Evolutionary conservation across 225 moss, liverwort and hornwort species (phyloP), one percentile per base, ranked within the genome.

Genomic region (Sphagnum contortum): DNA sequence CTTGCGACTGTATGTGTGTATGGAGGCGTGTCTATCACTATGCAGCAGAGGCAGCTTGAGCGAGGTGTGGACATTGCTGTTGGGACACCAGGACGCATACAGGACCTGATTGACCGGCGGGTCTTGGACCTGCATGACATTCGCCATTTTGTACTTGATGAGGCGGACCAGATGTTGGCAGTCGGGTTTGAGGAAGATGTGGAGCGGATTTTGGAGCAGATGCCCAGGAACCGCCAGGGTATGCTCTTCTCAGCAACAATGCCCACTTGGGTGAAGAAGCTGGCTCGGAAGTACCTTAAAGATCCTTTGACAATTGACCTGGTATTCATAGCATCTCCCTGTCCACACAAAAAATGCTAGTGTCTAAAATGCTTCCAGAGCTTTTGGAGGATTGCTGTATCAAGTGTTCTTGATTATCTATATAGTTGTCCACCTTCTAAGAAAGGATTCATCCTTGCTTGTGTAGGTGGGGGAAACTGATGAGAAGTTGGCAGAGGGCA

Each of bases 161-260:
- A 87, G 74, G 86, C 86, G 4, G 86, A 87, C 56, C 73, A 80
- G 63, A 83, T 87, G 86, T 73, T 87, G 60, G 75, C 75, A 47
- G 83, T 83, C 10, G 86, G 86, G 57, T 87, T 87, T 60, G 86
- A 77, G 65, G 83, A 83, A 70, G 83, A 87, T 5, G 83, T 87
- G 6, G 83, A 83, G 73, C 77, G 75, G 14, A 83, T 87, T 53
- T 57, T 87, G 50, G 77, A 75, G 71, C 70, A 75, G 70, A 69
- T 83, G 63, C 83, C 83, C 0, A 73, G 73, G 64, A 71, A 75
- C 57, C 77, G 86, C 8, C 86, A 87, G 61, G 77, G 80, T 57
- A 83, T 87, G 86, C 67, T 87, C 58, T 87, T 87, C 52, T 83
- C 83, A 9, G 86, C 86, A 46, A 87, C 86, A 3, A 83, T 87